Base-by-base conservation (phyloP, 805 yeast genomes). In the Metschnikowia cubensis region DNA sequence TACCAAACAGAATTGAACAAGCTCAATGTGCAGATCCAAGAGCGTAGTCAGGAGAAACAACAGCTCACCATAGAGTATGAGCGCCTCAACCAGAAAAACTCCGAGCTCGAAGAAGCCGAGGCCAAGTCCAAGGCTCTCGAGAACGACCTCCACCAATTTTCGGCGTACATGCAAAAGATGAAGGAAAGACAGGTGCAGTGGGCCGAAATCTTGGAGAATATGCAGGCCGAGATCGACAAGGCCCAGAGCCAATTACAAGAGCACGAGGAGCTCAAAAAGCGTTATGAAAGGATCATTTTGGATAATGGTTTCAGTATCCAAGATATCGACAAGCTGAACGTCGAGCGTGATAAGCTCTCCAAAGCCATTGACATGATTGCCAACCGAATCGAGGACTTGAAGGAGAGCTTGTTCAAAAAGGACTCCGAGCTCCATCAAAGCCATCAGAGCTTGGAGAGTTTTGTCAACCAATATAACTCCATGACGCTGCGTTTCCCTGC, bases 151-250 rank as follows among this genome's bases (percentile, higher is more conserved):
- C 70, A 71, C 40, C 85, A 86, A 64, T 86, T 88, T 59, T 77
- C 80, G 58, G 84, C 82, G n/a, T 88, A 85, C 61, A 82, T 87
- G 47, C 81, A 81, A 40, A 74, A 81, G 6, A 83, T 87, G 80
- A 80, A 82, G 57, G 70, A 71, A n/a, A 74, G 88, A 52, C 84
- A 83, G 56, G 56, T 64, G 13, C 83, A 82, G 61, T 87, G 96
- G 94, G 73, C 77, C 2, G 66, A 60, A 15, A 78, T 81, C 40
- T 62, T 89, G 44, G 70, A 74, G n/a, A 81, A 81, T 55, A 77
- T 87, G 51, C 71, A 74, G 32, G 65, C 63, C 6, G 94, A 87
- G 59, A 76, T 84, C 39, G 66, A 60, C 2, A 63, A 65, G 35
- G 69, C 80, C 51, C 73, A 71, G 46, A 58, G 60, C 31, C 79